Percentiles rank a stretch among this genome's conserved stretches.
Evolutionary conservation across 176 grass and related monocot species (phyloP).

Genomic region (Oryza longistaminata): DNA sequence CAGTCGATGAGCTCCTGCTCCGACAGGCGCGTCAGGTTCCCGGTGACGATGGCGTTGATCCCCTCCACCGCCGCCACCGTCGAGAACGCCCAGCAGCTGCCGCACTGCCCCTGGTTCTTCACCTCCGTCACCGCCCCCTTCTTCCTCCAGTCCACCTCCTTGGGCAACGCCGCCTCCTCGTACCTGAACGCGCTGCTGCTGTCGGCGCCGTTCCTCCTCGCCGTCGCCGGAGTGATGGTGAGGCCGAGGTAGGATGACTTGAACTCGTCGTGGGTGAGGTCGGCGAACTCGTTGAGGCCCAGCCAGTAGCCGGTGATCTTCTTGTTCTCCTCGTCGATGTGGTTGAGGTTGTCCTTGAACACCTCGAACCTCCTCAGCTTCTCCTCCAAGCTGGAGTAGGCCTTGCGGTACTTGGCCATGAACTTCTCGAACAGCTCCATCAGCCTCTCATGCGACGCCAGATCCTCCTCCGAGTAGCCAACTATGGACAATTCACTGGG

Average conservation of each 20-base stretch:
- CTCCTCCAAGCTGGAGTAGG: constrained; percentile 72
- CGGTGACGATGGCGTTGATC: constrained; percentile 70
- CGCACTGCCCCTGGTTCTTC: constrained; percentile 95
- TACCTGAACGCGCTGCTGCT: constrained; percentile 49
- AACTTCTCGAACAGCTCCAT: constrained; percentile 85
- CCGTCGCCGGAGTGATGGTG: background rate
- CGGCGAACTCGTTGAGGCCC: constrained; percentile 75
- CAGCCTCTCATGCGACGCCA: constrained; percentile 53
- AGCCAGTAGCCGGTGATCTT: constrained; percentile 84
- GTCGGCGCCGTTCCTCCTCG: too few relatives aligned
- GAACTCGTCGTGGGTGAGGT: constrained; percentile 83
- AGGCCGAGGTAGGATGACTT: constrained; percentile 62
- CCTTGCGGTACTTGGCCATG: constrained; percentile 72
- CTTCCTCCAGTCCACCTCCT: constrained; percentile 74
- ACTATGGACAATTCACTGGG: constrained; percentile 67
- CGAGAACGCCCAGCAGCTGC: constrained; percentile 96
- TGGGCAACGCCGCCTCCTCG: constrained; percentile 54
- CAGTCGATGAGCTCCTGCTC: constrained; percentile 96
- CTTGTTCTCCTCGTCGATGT: constrained; percentile 85
- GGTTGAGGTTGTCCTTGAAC: constrained; percentile 86
- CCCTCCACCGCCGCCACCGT: constrained; percentile 87
- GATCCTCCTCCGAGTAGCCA: constrained; percentile 64
- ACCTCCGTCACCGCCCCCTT: constrained; percentile 77
- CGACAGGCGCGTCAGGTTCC: constrained; percentile 74
- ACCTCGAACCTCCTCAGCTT: constrained; percentile 78